Evolutionary conservation across 2,329 filamentous ascomycete species (phyloP), one percentile per base, ranked within the genome.

Genomic region (Dactylellina leptospora): DNA sequence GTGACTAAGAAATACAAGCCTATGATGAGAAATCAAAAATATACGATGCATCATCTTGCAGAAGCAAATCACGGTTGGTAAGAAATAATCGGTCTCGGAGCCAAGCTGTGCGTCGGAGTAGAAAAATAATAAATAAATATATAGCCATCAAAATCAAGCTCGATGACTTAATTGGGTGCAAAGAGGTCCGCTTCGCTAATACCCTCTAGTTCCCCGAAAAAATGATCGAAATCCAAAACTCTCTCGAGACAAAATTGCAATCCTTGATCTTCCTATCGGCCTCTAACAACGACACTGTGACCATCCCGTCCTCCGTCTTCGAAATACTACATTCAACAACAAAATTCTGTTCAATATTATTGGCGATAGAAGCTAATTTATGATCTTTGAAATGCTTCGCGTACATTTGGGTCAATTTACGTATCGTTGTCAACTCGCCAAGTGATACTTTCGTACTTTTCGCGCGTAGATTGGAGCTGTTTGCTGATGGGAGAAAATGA

Each of bases 141-240:
- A n/a, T n/a, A n/a, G n/a, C n/a, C n/a, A n/a, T n/a, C n/a, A n/a
- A n/a, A n/a, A n/a, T n/a, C n/a, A n/a, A n/a, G n/a, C n/a, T n/a
- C n/a, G n/a, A n/a, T n/a, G n/a, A n/a, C n/a, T n/a, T n/a, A n/a
- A n/a, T n/a, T n/a, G n/a, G n/a, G n/a, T n/a, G n/a, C n/a, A n/a
- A n/a, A n/a, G n/a, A n/a, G n/a, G n/a, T n/a, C n/a, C n/a, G n/a
- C n/a, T n/a, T 33, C 30, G 8, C 22, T 22, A 56, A 25, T n/a
- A 4, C 11, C 22, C 10, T 36, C 30, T 36, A 4, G 4, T 28
- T 20, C 13, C 30, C 22, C 2, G 25, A 9, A 38, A 54, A 62
- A 8, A n/a, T 4, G 11, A 71, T 51, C 9, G 66, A 71, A 27
- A 72, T 22, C 68, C 68, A 72, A 44, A 72, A 60, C 6, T 63